These are phyloP conservation scores for Scleroderma bovista DNA, from an alignment of 768 basidiomycete genomes.

Conservation along the genomic window DNA sequence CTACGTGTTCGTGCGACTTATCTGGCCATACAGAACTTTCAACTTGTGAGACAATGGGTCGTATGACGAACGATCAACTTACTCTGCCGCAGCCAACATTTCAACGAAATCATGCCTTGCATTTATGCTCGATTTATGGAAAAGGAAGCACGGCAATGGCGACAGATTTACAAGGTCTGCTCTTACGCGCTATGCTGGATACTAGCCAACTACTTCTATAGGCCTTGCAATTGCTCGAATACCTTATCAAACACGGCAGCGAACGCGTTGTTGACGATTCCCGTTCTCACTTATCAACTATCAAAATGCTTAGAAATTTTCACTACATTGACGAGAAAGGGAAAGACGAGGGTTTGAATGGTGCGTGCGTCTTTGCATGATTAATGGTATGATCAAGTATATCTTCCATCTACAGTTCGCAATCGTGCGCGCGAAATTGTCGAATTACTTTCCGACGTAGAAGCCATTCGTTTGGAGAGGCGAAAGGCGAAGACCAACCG, in stretches of 20 bases:
- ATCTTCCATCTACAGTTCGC: constrained; percentile 72
- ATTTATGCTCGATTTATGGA: constrained; percentile 96
- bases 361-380: constrained; percentile 35
- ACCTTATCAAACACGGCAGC: constrained; percentile 93
- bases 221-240: constrained; percentile 92
- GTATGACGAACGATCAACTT: not conserved
- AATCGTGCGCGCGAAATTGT: constrained; percentile 91
- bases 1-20: not conserved
- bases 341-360: constrained; percentile 97
- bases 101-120: constrained; percentile 99
- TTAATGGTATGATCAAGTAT: not conserved
- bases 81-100: constrained; percentile 66
- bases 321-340: constrained; percentile 99
- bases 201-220: constrained; percentile 23
- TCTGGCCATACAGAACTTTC: constrained; percentile 68
- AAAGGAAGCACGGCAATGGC: constrained; percentile 97
- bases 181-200: not conserved
- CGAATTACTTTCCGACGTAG: constrained; percentile 88
- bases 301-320: constrained; percentile 97
- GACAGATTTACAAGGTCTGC: constrained; percentile 94
- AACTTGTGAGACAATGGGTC: constrained; percentile 67
- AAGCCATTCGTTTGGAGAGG: constrained; percentile 82
- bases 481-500: constrained; percentile 90
- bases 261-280: constrained; percentile 98
- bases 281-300: constrained; percentile 85